These are phyloP conservation scores for Geopyxis carbonaria DNA, from an alignment of 495 filamentous ascomycete genomes.

Conservation along the genomic window DNA sequence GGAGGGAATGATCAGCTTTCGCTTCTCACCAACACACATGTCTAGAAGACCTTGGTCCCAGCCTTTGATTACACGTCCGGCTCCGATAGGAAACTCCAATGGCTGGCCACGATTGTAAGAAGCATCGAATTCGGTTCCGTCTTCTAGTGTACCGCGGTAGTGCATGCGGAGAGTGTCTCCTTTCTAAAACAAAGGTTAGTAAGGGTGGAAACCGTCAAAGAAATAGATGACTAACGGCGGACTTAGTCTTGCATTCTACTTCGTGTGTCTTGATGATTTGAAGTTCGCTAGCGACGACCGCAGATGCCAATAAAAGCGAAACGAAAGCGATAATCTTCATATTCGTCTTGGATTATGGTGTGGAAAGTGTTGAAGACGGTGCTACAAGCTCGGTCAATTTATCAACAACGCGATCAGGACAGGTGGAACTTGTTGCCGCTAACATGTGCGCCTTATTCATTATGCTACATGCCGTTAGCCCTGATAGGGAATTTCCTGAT, in stretches of 20 bases:
- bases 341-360: no score
- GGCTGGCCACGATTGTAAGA: conserved; percentile 58
- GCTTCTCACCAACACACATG: conserved; percentile 96
- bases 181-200: conserved; percentile 49
- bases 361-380: no score
- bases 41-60: conserved; percentile 86
- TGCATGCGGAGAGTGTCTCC: conserved; percentile 73
- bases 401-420: no score
- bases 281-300: conserved; percentile 40
- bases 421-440: no score
- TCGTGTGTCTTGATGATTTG: conserved; percentile 57
- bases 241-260: conserved; percentile 57
- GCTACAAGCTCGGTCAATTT: no score
- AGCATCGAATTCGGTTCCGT: conserved; percentile 39
- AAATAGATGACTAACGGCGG: conserved; percentile 34
- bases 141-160: conserved; percentile 64
- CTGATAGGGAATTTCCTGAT: no score
- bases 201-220: conserved; percentile 27
- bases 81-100: conserved; percentile 61
- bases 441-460: no score
- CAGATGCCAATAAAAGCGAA: conserved; percentile 1
- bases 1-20: conserved; percentile 80
- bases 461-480: no score
- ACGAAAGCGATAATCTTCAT: conserved; percentile 3
- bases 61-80: conserved; percentile 62